Evolutionary conservation across 2,329 filamentous ascomycete species (phyloP).

Genomic region (Neofusicoccum umdonicola): DNA sequence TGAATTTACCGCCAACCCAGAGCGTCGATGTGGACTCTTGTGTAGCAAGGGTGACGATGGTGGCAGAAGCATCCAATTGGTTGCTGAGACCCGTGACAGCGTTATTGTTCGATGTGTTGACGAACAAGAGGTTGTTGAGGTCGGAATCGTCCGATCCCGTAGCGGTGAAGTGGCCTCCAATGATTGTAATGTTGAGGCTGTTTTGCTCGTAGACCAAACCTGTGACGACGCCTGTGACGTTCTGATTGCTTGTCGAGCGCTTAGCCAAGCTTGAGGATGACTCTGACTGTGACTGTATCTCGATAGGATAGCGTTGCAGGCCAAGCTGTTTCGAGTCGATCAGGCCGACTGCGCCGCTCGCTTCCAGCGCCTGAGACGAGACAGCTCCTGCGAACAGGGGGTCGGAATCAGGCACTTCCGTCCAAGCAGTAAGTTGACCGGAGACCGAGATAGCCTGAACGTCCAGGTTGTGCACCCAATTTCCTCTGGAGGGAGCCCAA

Average conservation of each 20-base stretch:
- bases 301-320: constrained; percentile 53
- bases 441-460: constrained; percentile 63
- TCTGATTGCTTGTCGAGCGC: constrained; percentile 41
- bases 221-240: constrained; percentile 67
- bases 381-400: constrained; percentile 83
- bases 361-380: constrained; percentile 69
- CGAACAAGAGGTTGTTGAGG: constrained; percentile 76
- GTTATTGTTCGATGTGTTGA: constrained; percentile 71
- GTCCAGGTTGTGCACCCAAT: constrained; percentile 81
- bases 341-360: constrained; percentile 70
- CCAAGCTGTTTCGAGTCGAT: constrained; percentile 32
- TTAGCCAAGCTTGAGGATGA: constrained; percentile 37
- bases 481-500: constrained; percentile 81
- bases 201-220: constrained; percentile 74
- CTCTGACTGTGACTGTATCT: constrained; percentile 40
- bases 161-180: constrained; percentile 83
- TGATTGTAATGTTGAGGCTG: constrained; percentile 75
- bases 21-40: constrained; percentile 58
- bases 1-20: constrained; percentile 79
- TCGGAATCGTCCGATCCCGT: constrained; percentile 65
- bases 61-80: constrained; percentile 68
- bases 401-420: constrained; percentile 61
- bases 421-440: constrained; percentile 70
- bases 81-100: constrained; percentile 67
- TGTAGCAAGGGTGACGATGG: constrained; percentile 69